These are phyloP conservation scores for Monosporozyma solicola DNA, from an alignment of 805 yeast species.

Conservation along the genomic window DNA sequence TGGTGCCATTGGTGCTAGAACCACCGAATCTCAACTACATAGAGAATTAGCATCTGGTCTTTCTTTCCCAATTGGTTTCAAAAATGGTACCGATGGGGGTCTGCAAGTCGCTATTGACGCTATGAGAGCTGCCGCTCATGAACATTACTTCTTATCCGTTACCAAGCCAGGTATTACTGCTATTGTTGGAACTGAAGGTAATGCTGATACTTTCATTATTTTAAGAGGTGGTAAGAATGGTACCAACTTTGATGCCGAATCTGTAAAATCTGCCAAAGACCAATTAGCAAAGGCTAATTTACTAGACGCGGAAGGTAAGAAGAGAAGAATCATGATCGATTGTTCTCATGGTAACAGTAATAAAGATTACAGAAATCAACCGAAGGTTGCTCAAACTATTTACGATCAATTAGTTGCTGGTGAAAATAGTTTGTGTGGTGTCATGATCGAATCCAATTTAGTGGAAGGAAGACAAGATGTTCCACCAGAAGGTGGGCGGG, in stretches of 20 bases:
- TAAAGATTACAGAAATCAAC: constrained; percentile 89
- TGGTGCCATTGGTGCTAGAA: constrained; percentile 98
- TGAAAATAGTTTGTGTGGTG: constrained; percentile 70
- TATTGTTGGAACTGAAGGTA: constrained; percentile 92
- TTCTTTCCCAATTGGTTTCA: constrained; percentile 97
- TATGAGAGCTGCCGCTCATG: constrained; percentile 79
- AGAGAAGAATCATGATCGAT: constrained; percentile 79
- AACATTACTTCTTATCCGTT: constrained; percentile 90
- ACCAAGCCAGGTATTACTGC: constrained; percentile 96
- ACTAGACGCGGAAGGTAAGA: constrained; percentile 36
- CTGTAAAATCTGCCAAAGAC: constrained; percentile 57
- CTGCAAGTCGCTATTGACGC: constrained; percentile 94
- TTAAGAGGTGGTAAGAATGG: constrained; percentile 94
- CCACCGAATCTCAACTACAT: constrained; percentile 96
- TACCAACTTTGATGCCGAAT: constrained; percentile 76
- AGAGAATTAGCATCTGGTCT: constrained; percentile 95
- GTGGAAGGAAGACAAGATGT: constrained; percentile 91
- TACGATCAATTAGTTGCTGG: constrained; percentile 76
- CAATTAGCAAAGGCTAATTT: constrained; percentile 45
- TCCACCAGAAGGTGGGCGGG: constrained; percentile 68
- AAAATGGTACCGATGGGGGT: constrained; percentile 96
- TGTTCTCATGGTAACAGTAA: constrained; percentile 95
- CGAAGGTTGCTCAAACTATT: constrained; percentile 69
- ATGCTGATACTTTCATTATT: constrained; percentile 80
- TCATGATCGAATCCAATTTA: constrained; percentile 93